These are phyloP conservation scores for Suillus luteus DNA, from an alignment of 768 basidiomycete species.

Conservation along the genomic window DNA sequence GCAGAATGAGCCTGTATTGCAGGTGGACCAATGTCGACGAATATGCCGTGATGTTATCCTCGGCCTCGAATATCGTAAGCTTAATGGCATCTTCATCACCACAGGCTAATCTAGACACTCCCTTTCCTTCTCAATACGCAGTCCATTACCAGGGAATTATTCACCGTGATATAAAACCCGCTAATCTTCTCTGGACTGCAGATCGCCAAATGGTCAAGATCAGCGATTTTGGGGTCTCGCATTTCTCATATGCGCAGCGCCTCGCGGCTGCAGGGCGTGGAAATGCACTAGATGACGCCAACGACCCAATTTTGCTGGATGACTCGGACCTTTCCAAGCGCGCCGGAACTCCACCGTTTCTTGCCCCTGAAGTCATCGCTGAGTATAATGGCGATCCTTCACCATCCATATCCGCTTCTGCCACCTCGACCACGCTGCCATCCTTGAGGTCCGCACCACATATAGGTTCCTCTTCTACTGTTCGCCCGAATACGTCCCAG, in stretches of 20 bases:
- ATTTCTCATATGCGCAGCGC: conserved; percentile 89
- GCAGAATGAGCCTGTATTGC: conserved; percentile 69
- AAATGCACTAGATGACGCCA: conserved; percentile 42
- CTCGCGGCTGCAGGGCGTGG: conserved; percentile 60
- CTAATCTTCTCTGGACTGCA: conserved; percentile 89
- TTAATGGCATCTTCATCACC: neutral
- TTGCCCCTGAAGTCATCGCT: conserved; percentile 92
- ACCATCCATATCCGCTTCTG: conserved; percentile 34
- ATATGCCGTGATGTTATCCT: conserved; percentile 93
- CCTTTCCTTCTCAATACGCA: conserved; percentile 33
- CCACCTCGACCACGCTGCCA: conserved; percentile 33
- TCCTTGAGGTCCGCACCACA: conserved; percentile 32
- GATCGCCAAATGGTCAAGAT: conserved; percentile 93
- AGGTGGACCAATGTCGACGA: conserved; percentile 78
- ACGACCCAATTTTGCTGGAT: conserved; percentile 72
- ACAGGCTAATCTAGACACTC: conserved; percentile 1
- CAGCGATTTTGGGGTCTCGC: conserved; percentile 96
- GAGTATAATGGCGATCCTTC: conserved; percentile 49
- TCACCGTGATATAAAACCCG: conserved; percentile 98
- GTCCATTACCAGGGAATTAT: conserved; percentile 98
- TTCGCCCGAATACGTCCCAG: conserved; percentile 28
- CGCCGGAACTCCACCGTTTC: conserved; percentile 94
- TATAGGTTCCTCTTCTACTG: conserved; percentile 32
- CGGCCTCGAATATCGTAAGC: conserved; percentile 93
- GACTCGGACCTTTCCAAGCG: conserved; percentile 87